phyloP scores from a whole-genome alignment of 768 basidiomycete species.

The Panaeolus cyanescens region DNA sequence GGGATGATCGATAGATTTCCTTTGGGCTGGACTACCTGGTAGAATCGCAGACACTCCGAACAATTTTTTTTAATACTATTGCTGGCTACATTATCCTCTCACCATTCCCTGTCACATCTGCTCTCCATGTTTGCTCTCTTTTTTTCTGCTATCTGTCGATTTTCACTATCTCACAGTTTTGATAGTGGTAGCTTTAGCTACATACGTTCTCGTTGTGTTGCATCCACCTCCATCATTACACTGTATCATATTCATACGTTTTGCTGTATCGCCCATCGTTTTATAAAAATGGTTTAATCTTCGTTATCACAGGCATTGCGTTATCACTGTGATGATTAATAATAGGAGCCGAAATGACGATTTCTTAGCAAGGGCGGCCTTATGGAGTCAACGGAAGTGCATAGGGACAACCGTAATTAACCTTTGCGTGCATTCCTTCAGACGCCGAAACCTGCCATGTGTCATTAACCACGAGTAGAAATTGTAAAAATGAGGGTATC shows the following conservation, averaged over 20 bases:
- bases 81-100: neutral
- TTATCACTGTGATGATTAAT: neutral
- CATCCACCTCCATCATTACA: neutral
- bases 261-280: neutral
- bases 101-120: neutral
- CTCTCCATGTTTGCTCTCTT: neutral
- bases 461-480: neutral
- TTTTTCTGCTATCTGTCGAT: neutral
- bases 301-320: neutral
- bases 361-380: neutral
- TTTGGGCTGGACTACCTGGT: neutral
- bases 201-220: neutral
- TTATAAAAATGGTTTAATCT: too few relatives aligned
- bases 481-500: neutral
- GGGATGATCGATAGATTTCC: neutral
- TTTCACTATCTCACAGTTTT: conserved; percentile 1
- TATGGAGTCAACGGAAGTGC: neutral
- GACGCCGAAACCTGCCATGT: neutral
- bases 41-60: neutral
- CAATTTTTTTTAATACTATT: neutral
- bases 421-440: neutral
- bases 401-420: neutral
- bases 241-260: neutral
- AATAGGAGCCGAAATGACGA: neutral
- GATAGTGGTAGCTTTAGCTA: conserved; percentile 1